Evolutionary conservation across 176 grass and related monocot species (phyloP).

Genomic region (Phragmites australis): DNA sequence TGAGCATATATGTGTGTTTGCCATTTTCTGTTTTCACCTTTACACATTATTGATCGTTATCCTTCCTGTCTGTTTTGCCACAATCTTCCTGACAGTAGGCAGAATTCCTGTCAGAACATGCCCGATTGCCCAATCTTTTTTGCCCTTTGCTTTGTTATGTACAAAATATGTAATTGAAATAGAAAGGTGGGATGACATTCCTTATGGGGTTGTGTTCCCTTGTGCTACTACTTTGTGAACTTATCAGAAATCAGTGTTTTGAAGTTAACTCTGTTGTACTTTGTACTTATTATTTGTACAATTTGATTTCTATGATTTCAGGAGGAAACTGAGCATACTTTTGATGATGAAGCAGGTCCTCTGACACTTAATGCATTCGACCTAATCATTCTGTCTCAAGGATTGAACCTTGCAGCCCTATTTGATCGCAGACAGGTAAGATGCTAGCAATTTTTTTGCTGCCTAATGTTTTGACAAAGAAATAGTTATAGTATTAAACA

Average conservation of each 20-base stretch:
- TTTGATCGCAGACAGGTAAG: constrained; percentile 88
- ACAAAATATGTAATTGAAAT: background rate
- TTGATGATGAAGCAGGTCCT: constrained; percentile 70
- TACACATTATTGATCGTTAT: background rate
- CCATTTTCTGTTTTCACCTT: background rate
- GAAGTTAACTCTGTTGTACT: constrained; percentile 6
- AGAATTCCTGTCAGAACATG: background rate
- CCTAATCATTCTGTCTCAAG: constrained; percentile 89
- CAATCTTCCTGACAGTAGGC: background rate
- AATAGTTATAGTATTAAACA: constrained; percentile 1
- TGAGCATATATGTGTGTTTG: background rate
- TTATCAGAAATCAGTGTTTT: background rate
- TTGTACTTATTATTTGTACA: constrained; percentile 1
- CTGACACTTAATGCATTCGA: constrained; percentile 97
- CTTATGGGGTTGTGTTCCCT: background rate
- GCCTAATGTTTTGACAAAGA: background rate
- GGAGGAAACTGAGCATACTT: constrained; percentile 56
- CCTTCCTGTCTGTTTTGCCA: background rate
- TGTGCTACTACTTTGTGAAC: background rate
- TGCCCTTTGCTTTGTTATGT: background rate
- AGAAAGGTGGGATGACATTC: background rate
- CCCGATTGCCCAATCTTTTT: background rate
- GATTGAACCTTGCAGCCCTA: constrained; percentile 80
- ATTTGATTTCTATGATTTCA: constrained; percentile 47
- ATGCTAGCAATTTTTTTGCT: constrained; percentile 15